Evolutionary conservation across 1,139 yeast genomes (phyloP), one percentile per base, ranked within the genome.

Genomic region (Ashbya aceris): DNA sequence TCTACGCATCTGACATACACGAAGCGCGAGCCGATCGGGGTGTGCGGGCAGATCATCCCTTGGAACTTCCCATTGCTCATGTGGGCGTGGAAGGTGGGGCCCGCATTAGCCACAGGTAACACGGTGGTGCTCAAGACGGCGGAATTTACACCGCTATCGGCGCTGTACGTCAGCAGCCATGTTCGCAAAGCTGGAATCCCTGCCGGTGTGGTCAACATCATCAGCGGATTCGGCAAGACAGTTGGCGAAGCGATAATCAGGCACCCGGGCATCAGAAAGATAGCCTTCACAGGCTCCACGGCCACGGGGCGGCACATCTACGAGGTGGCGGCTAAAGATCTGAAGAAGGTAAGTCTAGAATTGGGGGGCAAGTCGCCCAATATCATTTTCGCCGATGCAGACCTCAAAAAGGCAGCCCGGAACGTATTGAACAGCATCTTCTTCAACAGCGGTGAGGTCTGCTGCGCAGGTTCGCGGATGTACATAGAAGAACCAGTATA

Each of bases 11-110:
- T 83, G 55, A 79, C 76, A 50, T 83, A 76, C 66, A 75, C 81
- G 13, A 59, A 67, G 44, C 73, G 75, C 49, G 93, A 83, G 62
- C 94, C 95, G 47, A 66, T 81, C 50, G 95, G 95, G 55, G 91
- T 85, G 39, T 81, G 89, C 67, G 94, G 91, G 45, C 89, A 83
- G 61, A 83, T 85, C 55, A 83, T 84, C 49, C 95, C 95, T 49
- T 85, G 95, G 94, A 85, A 85, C 66, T 85, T 82, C 74, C 94
- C 95, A 49, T 60, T 83, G 54, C 71, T 80, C 65, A 82, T 83
- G 85, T 73, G 79, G 55, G 68, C 84, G 20, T 83, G 94, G 94
- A 81, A 81, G 61, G 66, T 83, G 46, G 89, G 81, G 41, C 91
- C 93, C 36, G 87, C 89, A 47, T 66, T 83, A 52, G 87, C 84